Percentiles rank a stretch among this genome's conserved stretches.
Evolutionary conservation across 495 filamentous ascomycete genomes (phyloP).

Genomic region (Podospora pseudopauciseta): DNA sequence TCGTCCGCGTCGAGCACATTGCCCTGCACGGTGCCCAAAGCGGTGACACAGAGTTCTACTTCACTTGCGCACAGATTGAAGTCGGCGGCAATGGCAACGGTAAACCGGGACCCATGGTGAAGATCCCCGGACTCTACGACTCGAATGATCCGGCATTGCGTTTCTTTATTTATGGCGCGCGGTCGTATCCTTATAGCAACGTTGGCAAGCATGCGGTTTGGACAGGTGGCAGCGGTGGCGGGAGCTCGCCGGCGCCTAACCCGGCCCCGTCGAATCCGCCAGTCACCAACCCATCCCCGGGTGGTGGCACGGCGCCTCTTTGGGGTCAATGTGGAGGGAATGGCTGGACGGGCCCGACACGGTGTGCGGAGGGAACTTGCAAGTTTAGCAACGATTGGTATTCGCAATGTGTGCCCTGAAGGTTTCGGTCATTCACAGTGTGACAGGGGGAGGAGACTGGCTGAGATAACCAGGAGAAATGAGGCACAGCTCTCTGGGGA

Average conservation of each 20-base stretch:
- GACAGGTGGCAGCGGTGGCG: conserved; percentile 13
- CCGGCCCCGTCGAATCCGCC: conserved; percentile 8
- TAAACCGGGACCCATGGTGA: conserved; percentile 35
- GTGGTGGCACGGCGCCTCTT: conserved; percentile 8
- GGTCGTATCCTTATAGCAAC: conserved; percentile 14
- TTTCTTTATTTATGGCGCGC: conserved; percentile 28
- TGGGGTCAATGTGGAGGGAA: conserved; percentile 20
- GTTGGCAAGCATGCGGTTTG: conserved; percentile 14
- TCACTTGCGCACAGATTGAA: conserved; percentile 41
- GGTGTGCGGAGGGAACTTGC: conserved; percentile 13
- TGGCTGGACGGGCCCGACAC: conserved; percentile 13
- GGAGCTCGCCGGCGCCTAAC: neutral
- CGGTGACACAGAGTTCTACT: conserved; percentile 49
- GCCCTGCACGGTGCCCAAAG: conserved; percentile 43
- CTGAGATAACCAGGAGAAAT: neutral
- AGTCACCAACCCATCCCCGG: neutral
- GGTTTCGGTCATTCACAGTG: too few relatives aligned
- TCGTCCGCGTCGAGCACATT: conserved; percentile 49
- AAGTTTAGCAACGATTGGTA: conserved; percentile 19
- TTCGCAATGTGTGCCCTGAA: conserved; percentile 10
- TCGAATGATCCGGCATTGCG: conserved; percentile 31
- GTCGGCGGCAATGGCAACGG: conserved; percentile 42
- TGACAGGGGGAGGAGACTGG: too few relatives aligned
- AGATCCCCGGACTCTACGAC: conserved; percentile 35
- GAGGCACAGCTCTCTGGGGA: neutral